Evolutionary conservation across 1,284 basidiomycete species (phyloP), one percentile per base, ranked within the genome.

Genomic region (Coniophora puteana): DNA sequence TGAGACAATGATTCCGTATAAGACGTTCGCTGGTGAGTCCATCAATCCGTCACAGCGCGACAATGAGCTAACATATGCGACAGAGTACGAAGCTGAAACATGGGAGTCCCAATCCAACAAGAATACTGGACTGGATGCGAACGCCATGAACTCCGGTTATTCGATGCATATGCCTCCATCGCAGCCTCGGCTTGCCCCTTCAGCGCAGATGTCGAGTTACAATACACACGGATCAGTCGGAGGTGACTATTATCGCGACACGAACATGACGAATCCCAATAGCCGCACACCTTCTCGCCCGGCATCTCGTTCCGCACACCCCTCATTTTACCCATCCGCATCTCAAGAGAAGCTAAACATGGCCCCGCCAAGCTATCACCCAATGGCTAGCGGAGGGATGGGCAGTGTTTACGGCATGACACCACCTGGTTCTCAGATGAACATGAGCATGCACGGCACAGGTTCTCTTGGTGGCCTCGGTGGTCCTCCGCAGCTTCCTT

Each of bases 1-100:
- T 59, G 96, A 99, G 44, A 92, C 89, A 12, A 97, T 97, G 90
- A 98, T 99, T 54, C 96, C 96, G 1, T 80, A 97, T 61, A 93
- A 93, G 76, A 93, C 89, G 56, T 99, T 97, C 72, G 93, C 87
- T 61, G 93, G 94, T 89, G 72, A 55, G 78, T 70, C 57, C 12
- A 45, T 46, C 30, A 25, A 26, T 4, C 21, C n/a, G 13, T 27
- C 23, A 13, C 4, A 22, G 24, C 30, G 2, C 38, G 10, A 32
- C 16, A 6, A 39, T 24, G 26, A 37, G 14, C 40, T 48, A 6
- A 44, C 43, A 4, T 12, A 20, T 5, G 26, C 28, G 2, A 27
- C 57, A 92, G 91, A 94, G 65, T 93, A 93, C 62, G 90, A 94
- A 66, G 84, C 89, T 10, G 90, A 95, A 59, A 83, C 86, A 14